Conservation (phyloP, 2,329 filamentous ascomycete genomes). For the Claviceps spartinae region DNA sequence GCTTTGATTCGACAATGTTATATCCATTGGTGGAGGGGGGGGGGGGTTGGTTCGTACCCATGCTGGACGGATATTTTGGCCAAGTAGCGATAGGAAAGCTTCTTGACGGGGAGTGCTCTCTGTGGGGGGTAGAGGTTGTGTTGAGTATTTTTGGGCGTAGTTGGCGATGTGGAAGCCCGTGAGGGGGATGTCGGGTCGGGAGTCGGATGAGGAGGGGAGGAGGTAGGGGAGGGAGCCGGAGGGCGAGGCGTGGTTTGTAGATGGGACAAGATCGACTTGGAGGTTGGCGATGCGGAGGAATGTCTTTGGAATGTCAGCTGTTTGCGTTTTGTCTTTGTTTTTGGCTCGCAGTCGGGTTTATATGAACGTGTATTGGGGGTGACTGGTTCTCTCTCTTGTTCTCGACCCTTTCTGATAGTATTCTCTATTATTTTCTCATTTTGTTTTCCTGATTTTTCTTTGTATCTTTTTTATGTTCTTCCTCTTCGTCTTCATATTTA, state of each 20-base stretch:
- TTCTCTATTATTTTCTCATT: too few relatives aligned
- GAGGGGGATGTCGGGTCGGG: conserved; percentile 38
- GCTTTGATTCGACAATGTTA: conserved; percentile 4
- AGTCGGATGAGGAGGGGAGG: conserved; percentile 34
- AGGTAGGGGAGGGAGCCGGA: conserved; percentile 82
- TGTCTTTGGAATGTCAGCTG: conserved; percentile 30
- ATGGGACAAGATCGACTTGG: conserved; percentile 51
- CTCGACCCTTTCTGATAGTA: too few relatives aligned
- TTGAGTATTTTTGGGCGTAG: conserved; percentile 43
- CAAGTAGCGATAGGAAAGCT: conserved; percentile 66
- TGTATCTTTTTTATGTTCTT: background rate
- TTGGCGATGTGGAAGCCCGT: conserved; percentile 46
- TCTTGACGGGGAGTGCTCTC: conserved; percentile 46
- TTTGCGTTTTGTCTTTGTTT: background rate
- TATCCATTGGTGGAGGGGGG: background rate
- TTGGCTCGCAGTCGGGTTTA: background rate
- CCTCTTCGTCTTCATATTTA: background rate
- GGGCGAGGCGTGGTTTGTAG: conserved; percentile 88
- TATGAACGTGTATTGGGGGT: background rate
- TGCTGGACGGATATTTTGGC: conserved; percentile 65
- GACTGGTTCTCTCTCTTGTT: too few relatives aligned
- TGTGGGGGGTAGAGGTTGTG: conserved; percentile 26
- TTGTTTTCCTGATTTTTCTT: background rate
- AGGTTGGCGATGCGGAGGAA: conserved; percentile 68
- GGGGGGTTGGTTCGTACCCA: conserved; percentile 45